Conservation (phyloP, 176 grass and related monocot genomes). For the Alloteropsis semialata region DNA sequence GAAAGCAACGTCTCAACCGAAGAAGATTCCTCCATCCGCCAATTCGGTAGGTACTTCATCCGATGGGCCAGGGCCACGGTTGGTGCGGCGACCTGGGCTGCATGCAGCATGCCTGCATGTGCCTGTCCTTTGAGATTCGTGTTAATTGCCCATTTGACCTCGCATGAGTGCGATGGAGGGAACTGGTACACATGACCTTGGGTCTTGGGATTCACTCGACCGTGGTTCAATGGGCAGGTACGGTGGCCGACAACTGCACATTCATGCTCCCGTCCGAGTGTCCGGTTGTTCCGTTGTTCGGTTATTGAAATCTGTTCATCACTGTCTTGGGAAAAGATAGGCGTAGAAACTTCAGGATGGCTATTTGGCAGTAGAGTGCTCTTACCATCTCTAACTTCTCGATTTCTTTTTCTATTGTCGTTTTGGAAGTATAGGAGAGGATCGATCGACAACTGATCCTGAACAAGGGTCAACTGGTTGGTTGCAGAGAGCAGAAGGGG, state of each 20-base stretch:
- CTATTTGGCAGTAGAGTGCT: no score
- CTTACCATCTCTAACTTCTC: no score
- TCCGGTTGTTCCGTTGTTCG: no score
- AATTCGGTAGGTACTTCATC: slow-evolving; percentile 1
- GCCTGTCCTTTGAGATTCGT: background rate
- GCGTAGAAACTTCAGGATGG: no score
- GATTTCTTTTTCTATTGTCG: no score
- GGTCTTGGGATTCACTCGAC: background rate
- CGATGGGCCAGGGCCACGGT: background rate
- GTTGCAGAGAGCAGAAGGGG: no score
- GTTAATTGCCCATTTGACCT: background rate
- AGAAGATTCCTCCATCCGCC: slow-evolving; percentile 40
- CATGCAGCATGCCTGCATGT: background rate
- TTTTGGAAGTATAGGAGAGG: no score
- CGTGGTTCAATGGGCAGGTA: background rate
- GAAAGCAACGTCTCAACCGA: slow-evolving; percentile 45
- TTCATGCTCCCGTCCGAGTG: no score
- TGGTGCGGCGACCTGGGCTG: background rate
- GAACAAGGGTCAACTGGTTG: no score
- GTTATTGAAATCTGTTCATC: background rate
- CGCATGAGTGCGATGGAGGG: background rate
- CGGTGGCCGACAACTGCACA: background rate
- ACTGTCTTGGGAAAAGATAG: background rate
- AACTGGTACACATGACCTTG: background rate
- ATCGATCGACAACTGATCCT: no score